Evolutionary conservation across 176 grass and related monocot genomes (phyloP).

Genomic region (Elymus sibiricus): DNA sequence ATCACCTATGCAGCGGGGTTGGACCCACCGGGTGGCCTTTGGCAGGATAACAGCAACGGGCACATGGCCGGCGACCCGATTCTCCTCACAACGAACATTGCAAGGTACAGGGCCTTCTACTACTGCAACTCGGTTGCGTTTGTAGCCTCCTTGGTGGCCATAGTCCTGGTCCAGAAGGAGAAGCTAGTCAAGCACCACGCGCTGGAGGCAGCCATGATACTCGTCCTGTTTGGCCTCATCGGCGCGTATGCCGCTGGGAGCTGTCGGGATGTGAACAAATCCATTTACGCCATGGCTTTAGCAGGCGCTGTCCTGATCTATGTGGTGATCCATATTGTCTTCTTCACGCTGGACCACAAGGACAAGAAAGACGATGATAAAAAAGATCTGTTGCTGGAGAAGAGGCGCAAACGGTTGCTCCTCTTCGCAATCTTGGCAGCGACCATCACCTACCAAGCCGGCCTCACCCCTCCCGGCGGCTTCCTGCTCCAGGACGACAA

Average conservation of each 20-base stretch:
- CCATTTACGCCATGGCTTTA: neutral
- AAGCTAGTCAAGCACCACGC: neutral
- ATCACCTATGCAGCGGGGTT: too few species aligned
- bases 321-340: too few species aligned
- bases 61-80: neutral
- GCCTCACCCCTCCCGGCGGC: conserved; percentile 26
- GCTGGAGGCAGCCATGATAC: too few species aligned
- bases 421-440: conserved; percentile 19
- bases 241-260: neutral
- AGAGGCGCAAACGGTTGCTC: neutral
- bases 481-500: neutral
- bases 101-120: conserved; percentile 24
- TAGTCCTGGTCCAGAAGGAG: conserved; percentile 5
- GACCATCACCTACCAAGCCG: conserved; percentile 33
- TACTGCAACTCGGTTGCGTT: conserved; percentile 42
- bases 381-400: neutral
- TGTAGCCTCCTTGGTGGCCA: conserved; percentile 26
- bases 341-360: neutral
- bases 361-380: neutral
- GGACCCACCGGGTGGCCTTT: too few species aligned
- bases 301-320: neutral
- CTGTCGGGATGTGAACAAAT: neutral
- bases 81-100: neutral
- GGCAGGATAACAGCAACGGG: neutral
- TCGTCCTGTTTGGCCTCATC: too few species aligned